Percentiles rank a stretch among this genome's conserved stretches.
phyloP scores from a whole-genome alignment of 495 filamentous ascomycete species.

The Saxispiralis lemnorum region DNA sequence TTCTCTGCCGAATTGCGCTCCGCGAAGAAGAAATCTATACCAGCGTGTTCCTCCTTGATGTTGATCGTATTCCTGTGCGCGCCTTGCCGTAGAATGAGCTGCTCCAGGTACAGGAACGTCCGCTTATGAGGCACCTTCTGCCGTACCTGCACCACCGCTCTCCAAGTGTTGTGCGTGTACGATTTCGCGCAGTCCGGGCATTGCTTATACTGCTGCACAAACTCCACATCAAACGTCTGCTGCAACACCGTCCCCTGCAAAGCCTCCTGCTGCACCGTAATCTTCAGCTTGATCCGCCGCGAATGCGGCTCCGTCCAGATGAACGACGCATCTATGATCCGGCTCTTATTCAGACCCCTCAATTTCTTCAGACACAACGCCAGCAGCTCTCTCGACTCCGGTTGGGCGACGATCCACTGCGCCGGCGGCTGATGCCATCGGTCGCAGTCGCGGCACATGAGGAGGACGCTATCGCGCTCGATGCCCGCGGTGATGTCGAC shows the following conservation, averaged over 20 bases:
- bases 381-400: conserved; percentile 75
- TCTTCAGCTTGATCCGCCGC: conserved; percentile 71
- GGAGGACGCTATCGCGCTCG: conserved; percentile 63
- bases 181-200: conserved; percentile 83
- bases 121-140: conserved; percentile 96
- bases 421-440: conserved; percentile 78
- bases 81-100: conserved; percentile 82
- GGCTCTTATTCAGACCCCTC: conserved; percentile 61
- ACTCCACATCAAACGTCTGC: conserved; percentile 87
- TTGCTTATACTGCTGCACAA: conserved; percentile 72
- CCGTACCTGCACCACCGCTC: conserved; percentile 74
- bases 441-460: conserved; percentile 81
- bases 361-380: conserved; percentile 75
- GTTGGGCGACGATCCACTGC: conserved; percentile 65
- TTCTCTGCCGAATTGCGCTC: conserved; percentile 81
- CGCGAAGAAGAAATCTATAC: conserved; percentile 86
- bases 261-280: conserved; percentile 72
- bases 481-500: conserved; percentile 89
- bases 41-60: conserved; percentile 86
- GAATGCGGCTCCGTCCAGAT: conserved; percentile 98
- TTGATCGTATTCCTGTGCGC: conserved; percentile 90
- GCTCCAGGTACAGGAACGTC: conserved; percentile 90
- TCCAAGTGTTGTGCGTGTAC: conserved; percentile 85
- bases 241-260: conserved; percentile 65
- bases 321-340: conserved; percentile 88